Evolutionary conservation across 345 rosid species (phyloP).

Genomic region (Streptanthus diversifolius): DNA sequence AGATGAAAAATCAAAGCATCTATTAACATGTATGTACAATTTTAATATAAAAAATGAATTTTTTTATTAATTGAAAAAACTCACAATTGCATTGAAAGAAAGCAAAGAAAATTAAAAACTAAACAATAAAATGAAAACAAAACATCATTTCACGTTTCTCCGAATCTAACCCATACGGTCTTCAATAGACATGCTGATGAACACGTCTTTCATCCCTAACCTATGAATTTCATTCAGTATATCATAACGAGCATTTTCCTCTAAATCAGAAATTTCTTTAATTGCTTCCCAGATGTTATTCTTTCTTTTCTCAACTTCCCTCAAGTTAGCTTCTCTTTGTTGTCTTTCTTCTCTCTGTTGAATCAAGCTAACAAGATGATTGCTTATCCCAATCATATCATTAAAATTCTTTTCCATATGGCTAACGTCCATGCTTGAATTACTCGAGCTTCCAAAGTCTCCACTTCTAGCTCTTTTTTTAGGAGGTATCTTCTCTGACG

Average conservation of each 20-base stretch:
- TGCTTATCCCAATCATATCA: neutral
- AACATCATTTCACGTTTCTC: no score
- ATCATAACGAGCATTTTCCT: neutral
- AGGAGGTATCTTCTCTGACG: neutral
- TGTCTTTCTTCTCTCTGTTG: neutral
- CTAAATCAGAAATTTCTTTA: neutral
- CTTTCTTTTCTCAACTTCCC: neutral
- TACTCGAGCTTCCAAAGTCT: neutral
- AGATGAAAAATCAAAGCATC: no score
- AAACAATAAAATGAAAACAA: no score
- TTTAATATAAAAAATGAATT: neutral
- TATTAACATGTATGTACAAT: no score
- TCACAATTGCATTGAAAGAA: no score
- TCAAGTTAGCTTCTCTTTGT: neutral
- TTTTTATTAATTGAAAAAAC: no score
- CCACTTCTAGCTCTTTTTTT: neutral
- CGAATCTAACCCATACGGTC: neutral
- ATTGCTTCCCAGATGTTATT: neutral
- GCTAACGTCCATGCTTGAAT: neutral
- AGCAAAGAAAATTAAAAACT: neutral
- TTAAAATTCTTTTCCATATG: neutral
- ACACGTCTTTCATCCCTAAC: neutral
- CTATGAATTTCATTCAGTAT: neutral
- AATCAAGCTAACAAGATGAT: neutral
- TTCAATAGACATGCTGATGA: neutral